phyloP scores from a whole-genome alignment of 768 basidiomycete species.

The Hebeloma cylindrosporum region DNA sequence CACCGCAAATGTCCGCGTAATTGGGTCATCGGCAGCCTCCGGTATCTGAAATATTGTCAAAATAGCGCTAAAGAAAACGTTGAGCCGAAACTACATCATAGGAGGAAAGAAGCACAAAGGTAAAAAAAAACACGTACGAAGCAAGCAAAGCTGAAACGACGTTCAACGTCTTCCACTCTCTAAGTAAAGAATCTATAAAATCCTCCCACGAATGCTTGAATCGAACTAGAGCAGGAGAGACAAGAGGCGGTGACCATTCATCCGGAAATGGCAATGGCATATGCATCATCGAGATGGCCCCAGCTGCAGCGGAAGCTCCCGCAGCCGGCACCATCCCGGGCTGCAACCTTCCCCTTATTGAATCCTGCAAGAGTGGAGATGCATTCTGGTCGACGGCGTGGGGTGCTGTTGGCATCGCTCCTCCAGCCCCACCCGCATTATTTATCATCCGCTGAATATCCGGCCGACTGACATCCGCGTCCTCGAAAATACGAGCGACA shows the following conservation, averaged over 20 bases:
- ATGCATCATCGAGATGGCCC: slow-evolving; percentile 23
- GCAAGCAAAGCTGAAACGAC: slow-evolving; percentile 65
- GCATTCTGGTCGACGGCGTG: no score
- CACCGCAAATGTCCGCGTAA: slow-evolving; percentile 61
- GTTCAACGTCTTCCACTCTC: slow-evolving; percentile 77
- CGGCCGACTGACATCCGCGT: slow-evolving; percentile 73
- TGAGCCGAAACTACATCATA: neutral
- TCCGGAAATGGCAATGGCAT: slow-evolving; percentile 48
- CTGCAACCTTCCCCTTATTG: no score
- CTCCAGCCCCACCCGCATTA: slow-evolving; percentile 30
- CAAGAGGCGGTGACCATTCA: slow-evolving; percentile 52
- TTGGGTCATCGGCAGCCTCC: slow-evolving; percentile 53
- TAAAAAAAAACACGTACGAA: slow-evolving; percentile 34
- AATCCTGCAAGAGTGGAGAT: no score
- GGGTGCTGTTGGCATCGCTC: slow-evolving; percentile 3
- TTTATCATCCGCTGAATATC: slow-evolving; percentile 62
- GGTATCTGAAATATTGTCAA: slow-evolving; percentile 66
- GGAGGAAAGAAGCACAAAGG: neutral
- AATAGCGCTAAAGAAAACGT: slow-evolving; percentile 49
- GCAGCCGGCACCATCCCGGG: slow-evolving; percentile 23
- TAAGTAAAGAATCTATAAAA: slow-evolving; percentile 66
- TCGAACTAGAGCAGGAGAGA: slow-evolving; percentile 61
- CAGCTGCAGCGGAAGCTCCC: slow-evolving; percentile 19
- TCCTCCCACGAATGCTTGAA: slow-evolving; percentile 72
- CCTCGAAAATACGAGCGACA: slow-evolving; percentile 73